Percentiles rank a stretch among this genome's conserved stretches.
These are phyloP conservation scores for Cerrena zonata DNA, from an alignment of 1,284 basidiomycete genomes.

Conservation along the genomic window DNA sequence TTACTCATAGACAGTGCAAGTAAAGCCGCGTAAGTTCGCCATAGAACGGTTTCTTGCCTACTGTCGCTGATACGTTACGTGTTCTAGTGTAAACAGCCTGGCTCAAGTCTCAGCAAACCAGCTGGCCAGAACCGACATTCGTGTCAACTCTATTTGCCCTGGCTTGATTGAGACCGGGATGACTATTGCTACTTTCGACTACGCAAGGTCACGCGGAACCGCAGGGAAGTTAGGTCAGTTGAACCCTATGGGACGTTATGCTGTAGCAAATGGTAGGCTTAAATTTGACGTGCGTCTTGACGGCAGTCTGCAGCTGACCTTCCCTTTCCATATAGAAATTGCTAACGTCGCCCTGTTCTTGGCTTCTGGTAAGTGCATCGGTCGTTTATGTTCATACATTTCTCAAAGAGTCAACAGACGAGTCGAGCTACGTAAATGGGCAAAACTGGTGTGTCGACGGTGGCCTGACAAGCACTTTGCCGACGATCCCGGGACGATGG, in stretches of 20 bases:
- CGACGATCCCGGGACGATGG: conserved; percentile 64
- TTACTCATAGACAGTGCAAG: conserved; percentile 70
- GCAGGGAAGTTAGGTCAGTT: conserved; percentile 77
- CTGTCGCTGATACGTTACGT: conserved; percentile 1
- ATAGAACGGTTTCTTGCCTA: too few species aligned
- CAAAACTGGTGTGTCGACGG: conserved; percentile 86
- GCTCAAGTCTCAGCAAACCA: conserved; percentile 79
- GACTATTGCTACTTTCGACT: conserved; percentile 71
- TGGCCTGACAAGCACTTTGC: conserved; percentile 70
- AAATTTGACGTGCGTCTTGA: background rate
- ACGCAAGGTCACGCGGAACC: conserved; percentile 70
- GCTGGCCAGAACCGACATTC: conserved; percentile 75
- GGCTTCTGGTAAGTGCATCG: conserved; percentile 62
- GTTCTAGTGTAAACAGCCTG: conserved; percentile 71
- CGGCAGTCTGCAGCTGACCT: too few species aligned
- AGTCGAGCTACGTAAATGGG: conserved; percentile 89
- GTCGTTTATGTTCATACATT: conserved; percentile 6
- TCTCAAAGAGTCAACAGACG: conserved; percentile 45
- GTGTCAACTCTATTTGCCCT: conserved; percentile 87
- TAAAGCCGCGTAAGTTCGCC: conserved; percentile 75
- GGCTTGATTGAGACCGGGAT: conserved; percentile 89
- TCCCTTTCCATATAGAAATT: conserved; percentile 55
- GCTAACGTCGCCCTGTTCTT: conserved; percentile 82
- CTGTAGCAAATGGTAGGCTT: conserved; percentile 62
- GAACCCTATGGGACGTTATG: conserved; percentile 79